These are phyloP conservation scores for Solanum ahanhuiri DNA, from an alignment of 257 asterid genomes.

Conservation along the genomic window DNA sequence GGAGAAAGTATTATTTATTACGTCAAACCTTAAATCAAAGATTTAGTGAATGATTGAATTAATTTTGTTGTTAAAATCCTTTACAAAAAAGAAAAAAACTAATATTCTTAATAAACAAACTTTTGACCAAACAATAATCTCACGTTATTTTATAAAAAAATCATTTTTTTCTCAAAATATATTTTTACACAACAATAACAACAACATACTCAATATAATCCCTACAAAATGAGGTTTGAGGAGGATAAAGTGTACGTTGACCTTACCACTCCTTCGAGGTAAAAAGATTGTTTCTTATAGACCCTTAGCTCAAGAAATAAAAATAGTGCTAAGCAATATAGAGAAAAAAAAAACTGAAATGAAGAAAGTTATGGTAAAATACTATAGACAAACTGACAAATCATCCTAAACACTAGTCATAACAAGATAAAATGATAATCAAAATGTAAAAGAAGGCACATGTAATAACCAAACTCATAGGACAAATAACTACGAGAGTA, in stretches of 20 bases:
- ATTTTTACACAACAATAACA: background rate
- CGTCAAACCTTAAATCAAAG: background rate
- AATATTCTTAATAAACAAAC: background rate
- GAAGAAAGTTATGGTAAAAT: background rate
- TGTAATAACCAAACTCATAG: background rate
- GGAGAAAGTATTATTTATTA: background rate
- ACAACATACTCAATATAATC: background rate
- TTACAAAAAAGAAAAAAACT: background rate
- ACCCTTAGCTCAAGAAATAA: background rate
- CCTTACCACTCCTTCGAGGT: background rate
- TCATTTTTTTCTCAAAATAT: no score
- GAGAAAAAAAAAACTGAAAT: no score
- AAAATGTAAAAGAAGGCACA: background rate
- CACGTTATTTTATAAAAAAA: no score
- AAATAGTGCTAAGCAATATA: background rate
- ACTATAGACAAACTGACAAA: background rate
- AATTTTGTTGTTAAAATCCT: background rate
- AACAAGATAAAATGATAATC: background rate
- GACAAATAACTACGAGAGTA: background rate
- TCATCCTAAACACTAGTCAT: background rate
- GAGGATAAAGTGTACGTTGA: background rate
- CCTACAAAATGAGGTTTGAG: background rate
- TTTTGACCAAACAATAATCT: background rate
- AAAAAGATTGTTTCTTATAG: no score
- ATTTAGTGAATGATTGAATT: background rate